Conservation (phyloP, 306 rosid species). For the Acacia confusa region DNA sequence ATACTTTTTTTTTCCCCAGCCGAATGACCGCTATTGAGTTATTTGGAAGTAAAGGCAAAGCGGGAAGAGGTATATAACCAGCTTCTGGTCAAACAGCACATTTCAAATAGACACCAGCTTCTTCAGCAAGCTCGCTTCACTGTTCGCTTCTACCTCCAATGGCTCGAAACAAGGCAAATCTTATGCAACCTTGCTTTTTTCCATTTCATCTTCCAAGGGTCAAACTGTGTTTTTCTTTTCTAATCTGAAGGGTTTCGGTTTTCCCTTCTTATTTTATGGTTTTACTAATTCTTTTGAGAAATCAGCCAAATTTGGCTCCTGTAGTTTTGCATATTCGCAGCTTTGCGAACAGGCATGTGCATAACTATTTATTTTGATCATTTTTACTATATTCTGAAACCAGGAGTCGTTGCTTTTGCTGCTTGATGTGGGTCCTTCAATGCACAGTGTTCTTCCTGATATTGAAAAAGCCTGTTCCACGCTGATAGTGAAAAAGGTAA, state of each 20-base stretch:
- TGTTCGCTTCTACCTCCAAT: slow-evolving; percentile 36
- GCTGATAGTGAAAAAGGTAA: slow-evolving; percentile 77
- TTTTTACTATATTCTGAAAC: slow-evolving; percentile 20
- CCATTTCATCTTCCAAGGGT: background rate
- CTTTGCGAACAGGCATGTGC: background rate
- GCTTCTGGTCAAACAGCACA: too few species aligned
- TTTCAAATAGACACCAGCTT: background rate
- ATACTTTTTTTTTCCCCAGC: too few species aligned
- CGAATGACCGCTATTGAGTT: too few species aligned
- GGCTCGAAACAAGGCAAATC: slow-evolving; percentile 75
- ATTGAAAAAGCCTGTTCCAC: slow-evolving; percentile 73
- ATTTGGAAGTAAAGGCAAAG: too few species aligned
- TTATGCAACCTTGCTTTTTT: background rate
- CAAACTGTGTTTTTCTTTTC: background rate
- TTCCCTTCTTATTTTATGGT: background rate
- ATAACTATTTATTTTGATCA: background rate
- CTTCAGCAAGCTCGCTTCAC: background rate
- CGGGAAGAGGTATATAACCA: too few species aligned
- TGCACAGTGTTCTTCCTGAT: slow-evolving; percentile 75
- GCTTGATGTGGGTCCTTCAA: slow-evolving; percentile 91
- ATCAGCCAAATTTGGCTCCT: background rate
- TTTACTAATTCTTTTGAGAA: background rate
- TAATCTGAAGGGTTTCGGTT: slow-evolving; percentile 33
- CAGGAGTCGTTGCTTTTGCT: slow-evolving; percentile 77
- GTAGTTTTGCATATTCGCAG: background rate